These are phyloP conservation scores for Centaurea solstitialis DNA, from an alignment of 129 eudicot genomes.

Conservation along the genomic window DNA sequence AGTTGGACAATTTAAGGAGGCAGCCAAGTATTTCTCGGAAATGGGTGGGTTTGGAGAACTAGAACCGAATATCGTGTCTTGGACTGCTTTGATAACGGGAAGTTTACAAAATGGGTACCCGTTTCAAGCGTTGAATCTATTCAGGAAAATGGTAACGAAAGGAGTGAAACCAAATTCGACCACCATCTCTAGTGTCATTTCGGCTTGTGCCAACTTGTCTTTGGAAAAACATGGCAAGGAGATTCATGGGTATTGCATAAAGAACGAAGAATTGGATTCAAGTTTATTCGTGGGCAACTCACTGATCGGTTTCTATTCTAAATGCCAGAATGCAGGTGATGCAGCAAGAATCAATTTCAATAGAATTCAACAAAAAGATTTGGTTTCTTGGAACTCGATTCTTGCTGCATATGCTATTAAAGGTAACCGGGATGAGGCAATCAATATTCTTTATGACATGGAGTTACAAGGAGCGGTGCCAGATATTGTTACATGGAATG, in stretches of 20 bases:
- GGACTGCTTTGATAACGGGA: constrained; percentile 53
- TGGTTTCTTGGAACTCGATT: constrained; percentile 54
- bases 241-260: constrained; percentile 52
- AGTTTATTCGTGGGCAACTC: constrained; percentile 41
- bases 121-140: constrained; percentile 33
- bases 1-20: constrained; percentile 42
- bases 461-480: constrained; percentile 42
- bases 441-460: constrained; percentile 39
- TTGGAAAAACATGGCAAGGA: constrained; percentile 40
- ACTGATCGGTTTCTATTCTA: constrained; percentile 34
- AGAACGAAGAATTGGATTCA: constrained; percentile 38
- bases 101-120: constrained; percentile 35
- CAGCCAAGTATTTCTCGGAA: constrained; percentile 34
- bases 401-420: constrained; percentile 36
- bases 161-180: constrained; percentile 49
- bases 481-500: constrained; percentile 49
- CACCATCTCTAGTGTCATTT: constrained; percentile 42
- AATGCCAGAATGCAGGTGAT: constrained; percentile 27
- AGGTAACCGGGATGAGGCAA: constrained; percentile 38
- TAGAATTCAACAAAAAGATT: constrained; percentile 43
- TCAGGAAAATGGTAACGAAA: constrained; percentile 31
- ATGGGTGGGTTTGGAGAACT: constrained; percentile 27
- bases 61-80: constrained; percentile 49
- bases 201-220: constrained; percentile 39
- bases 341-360: constrained; percentile 30